These are phyloP conservation scores for Juglanconis sp. DNA, from an alignment of 2,329 filamentous ascomycete species.

Conservation along the genomic window DNA sequence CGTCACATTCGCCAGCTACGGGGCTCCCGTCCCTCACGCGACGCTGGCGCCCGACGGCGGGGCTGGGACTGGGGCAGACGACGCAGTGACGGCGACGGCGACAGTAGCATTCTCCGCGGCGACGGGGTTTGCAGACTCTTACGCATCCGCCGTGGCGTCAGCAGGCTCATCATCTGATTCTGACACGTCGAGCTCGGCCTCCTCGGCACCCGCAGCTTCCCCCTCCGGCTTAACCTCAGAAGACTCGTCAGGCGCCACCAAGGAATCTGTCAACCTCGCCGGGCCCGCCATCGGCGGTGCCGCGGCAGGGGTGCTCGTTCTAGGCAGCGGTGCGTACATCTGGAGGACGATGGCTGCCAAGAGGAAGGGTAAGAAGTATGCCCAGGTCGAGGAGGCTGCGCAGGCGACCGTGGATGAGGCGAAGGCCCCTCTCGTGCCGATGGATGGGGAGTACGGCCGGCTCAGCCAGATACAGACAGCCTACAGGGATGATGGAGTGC, in stretches of 20 bases:
- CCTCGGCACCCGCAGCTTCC: neutral
- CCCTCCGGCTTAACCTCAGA: too few relatives aligned
- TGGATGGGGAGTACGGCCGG: neutral
- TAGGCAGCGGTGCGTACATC: neutral
- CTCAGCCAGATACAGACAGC: neutral
- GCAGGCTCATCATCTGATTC: neutral
- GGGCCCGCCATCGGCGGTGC: neutral
- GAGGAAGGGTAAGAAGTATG: neutral
- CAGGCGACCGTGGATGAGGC: neutral
- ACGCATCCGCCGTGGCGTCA: neutral
- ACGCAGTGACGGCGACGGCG: neutral
- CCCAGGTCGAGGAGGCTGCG: neutral
- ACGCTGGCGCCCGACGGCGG: slow-evolving; percentile 36
- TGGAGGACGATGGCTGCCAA: neutral
- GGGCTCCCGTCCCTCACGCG: slow-evolving; percentile 48
- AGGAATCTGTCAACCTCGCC: neutral
- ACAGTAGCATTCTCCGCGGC: neutral
- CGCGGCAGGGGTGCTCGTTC: neutral
- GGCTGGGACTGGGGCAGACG: neutral
- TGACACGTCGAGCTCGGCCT: neutral
- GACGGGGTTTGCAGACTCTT: neutral
- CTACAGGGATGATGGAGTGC: neutral
- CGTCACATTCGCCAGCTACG: slow-evolving; percentile 46
- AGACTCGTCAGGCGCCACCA: neutral
- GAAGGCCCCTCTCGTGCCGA: neutral